A percentile compares a stretch with the other conserved stretches of the same genome.
Evolutionary conservation across 371 early-diverging fungal species (phyloP).

Genomic region (Mucor mucedo): DNA sequence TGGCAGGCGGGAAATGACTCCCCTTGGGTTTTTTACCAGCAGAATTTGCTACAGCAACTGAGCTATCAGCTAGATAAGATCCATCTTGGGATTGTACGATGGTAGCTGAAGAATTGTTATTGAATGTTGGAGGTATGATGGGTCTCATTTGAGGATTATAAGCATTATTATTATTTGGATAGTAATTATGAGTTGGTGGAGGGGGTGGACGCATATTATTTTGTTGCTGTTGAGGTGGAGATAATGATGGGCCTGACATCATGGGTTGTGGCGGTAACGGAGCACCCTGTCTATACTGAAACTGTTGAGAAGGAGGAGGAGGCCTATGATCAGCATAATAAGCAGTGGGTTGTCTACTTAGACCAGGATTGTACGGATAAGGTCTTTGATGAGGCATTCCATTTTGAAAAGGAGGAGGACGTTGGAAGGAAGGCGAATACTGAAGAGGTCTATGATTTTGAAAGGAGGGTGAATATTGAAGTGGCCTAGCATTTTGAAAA

Average conservation of each 20-base stretch:
- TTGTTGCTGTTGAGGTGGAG: conserved; percentile 10
- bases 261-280: conserved; percentile 14
- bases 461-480: conserved; percentile 3
- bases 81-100: conserved; percentile 7
- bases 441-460: conserved; percentile 5
- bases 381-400: conserved; percentile 3
- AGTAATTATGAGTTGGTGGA: conserved; percentile 9
- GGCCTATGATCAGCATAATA: not conserved
- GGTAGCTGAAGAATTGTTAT: not conserved
- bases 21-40: conserved; percentile 41
- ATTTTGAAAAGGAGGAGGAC: not conserved
- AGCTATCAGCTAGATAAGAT: conserved; percentile 45
- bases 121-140: conserved; percentile 2
- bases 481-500: conserved; percentile 2
- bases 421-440: conserved; percentile 14
- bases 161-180: not conserved
- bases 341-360: conserved; percentile 13
- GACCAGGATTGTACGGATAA: not conserved
- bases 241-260: conserved; percentile 4
- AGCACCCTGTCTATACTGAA: conserved; percentile 14
- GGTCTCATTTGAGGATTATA: conserved; percentile 6
- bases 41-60: conserved; percentile 34
- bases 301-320: conserved; percentile 2
- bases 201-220: conserved; percentile 14
- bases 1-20: conserved; percentile 50